These are phyloP conservation scores for Malassezia restricta DNA, from an alignment of 1,284 basidiomycete genomes.

Conservation along the genomic window DNA sequence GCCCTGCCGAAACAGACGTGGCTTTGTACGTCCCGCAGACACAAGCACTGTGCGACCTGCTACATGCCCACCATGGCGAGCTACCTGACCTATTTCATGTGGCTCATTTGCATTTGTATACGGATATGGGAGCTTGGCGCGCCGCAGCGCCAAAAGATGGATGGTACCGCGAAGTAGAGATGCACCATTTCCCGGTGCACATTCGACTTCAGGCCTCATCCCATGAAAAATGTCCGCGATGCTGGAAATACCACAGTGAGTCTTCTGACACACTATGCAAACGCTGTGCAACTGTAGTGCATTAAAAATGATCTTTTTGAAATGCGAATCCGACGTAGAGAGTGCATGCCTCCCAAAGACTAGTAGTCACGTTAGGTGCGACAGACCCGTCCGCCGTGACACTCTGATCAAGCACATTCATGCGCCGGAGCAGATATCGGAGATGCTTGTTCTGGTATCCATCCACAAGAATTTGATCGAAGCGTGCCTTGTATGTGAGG, in stretches of 20 bases:
- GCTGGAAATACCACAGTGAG: conserved; percentile 19
- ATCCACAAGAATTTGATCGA: conserved; percentile 48
- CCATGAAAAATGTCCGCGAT: conserved; percentile 32
- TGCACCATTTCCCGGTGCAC: conserved; percentile 3
- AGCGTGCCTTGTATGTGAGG: conserved; percentile 68
- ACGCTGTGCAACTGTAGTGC: conserved; percentile 3
- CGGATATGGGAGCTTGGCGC: neutral
- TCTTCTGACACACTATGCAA: conserved; percentile 9
- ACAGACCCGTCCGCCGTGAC: conserved; percentile 9
- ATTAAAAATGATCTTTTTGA: conserved; percentile 20
- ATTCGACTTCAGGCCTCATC: conserved; percentile 20
- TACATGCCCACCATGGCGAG: conserved; percentile 1
- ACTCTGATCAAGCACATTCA: conserved; percentile 22
- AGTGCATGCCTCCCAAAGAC: conserved; percentile 38
- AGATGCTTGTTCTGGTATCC: conserved; percentile 16
- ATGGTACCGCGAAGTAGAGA: neutral
- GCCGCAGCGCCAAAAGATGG: neutral
- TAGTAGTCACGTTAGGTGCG: conserved; percentile 22
- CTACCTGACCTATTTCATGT: conserved; percentile 29
- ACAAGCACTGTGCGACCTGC: neutral
- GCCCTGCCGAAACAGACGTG: conserved; percentile 6
- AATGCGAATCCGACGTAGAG: conserved; percentile 41
- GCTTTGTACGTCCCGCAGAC: neutral
- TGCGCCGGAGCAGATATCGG: conserved; percentile 24
- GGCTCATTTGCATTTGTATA: conserved; percentile 20